Evolutionary conservation across 163 green algal genomes (phyloP).

Genomic region (Botryococcus braunii): DNA sequence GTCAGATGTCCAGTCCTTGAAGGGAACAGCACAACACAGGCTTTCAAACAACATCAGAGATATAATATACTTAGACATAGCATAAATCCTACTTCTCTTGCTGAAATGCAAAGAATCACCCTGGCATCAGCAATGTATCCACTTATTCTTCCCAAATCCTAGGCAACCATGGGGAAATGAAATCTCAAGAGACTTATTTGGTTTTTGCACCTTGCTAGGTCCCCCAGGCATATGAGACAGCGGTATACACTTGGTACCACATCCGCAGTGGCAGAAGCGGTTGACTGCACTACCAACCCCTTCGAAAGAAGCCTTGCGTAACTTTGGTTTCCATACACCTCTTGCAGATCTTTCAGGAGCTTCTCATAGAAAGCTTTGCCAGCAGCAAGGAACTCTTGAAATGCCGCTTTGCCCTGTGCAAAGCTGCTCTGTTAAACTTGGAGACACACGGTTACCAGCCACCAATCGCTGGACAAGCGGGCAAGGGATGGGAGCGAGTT

Average conservation of each 20-base stretch:
- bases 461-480: no score
- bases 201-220: slow-evolving; percentile 44
- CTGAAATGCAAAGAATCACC: neutral
- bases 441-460: neutral
- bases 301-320: slow-evolving; percentile 21
- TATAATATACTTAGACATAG: neutral
- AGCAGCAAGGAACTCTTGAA: slow-evolving; percentile 51
- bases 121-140: neutral
- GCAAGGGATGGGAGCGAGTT: neutral
- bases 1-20: no score
- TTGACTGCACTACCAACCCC: no score
- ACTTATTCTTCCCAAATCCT: neutral
- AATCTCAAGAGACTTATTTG: neutral
- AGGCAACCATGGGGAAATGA: neutral
- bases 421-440: neutral
- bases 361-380: slow-evolving; percentile 46
- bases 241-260: no score
- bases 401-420: slow-evolving; percentile 29
- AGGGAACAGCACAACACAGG: no score
- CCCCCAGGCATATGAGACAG: slow-evolving; percentile 67
- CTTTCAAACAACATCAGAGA: no score
- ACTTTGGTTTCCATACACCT: slow-evolving; percentile 37
- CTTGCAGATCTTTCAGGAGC: slow-evolving; percentile 41
- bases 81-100: neutral
- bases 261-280: no score